Evolutionary conservation across 805 yeast species (phyloP), one percentile per base, ranked within the genome.

Genomic region (Komagataella ulmi): DNA sequence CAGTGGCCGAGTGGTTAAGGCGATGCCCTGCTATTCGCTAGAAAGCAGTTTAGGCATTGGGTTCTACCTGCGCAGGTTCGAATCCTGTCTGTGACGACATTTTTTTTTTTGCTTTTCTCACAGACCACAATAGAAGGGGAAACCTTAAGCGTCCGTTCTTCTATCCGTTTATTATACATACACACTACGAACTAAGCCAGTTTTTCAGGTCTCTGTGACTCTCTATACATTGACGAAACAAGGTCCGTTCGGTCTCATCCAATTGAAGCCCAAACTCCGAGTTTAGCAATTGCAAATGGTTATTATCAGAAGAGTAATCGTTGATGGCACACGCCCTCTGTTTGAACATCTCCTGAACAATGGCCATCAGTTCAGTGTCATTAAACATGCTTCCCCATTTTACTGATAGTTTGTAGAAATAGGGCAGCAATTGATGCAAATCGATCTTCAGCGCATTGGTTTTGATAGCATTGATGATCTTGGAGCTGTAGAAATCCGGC

Each of bases 21-120:
- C 79, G 83, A 77, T 77, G 76, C 83, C 83, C 83, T 77, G 83
- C 83, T 77, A 75, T 46, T 54, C 46, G 44, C 18, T 45, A 46
- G 23, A 47, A 48, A 48, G 50, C 46, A 50, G 52, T 52, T 68
- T 70, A 82, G 88, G 88, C 86, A 80, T 81, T 83, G 87, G 84
- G 88, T 80, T 83, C 74, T 83, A 81, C 88, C 84, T 79, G 82
- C 96, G 95, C 95, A 88, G 95, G 96, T 88, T 88, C 96, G 96
- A 88, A 88, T 88, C 96, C 95, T 88, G 96, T 87, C 95, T 85
- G 95, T 88, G 86, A 85, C 96, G 96, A 59, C 65, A 67, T 71
- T 72, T 77, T 76, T 66, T 58, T 51, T 49, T 51, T 43, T 44
- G n/a, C n/a, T 45, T 21, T 47, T 45, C 2, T 45, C n/a, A 24